phyloP scores from a whole-genome alignment of 306 rosid genomes.

The Glycine tomentella region DNA sequence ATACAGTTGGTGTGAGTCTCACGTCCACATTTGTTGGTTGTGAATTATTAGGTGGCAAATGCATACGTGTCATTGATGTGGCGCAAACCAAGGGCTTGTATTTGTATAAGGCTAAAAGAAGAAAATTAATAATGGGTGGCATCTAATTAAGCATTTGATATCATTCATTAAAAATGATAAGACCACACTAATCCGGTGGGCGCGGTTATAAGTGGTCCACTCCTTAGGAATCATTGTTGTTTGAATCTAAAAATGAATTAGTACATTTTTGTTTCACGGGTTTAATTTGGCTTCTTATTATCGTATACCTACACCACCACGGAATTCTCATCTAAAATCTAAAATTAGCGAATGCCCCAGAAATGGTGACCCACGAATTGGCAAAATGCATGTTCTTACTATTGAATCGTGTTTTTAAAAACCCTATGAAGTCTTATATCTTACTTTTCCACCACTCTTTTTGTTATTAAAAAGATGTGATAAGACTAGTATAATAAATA shows the following conservation, averaged over 20 bases:
- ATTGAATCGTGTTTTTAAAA: neutral
- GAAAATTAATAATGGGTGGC: conserved; percentile 6
- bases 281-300: neutral
- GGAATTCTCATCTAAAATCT: neutral
- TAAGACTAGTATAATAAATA: no score
- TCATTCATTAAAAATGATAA: conserved; percentile 35
- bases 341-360: neutral
- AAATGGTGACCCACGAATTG: conserved; percentile 20
- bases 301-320: no score
- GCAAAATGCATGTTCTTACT: conserved; percentile 5
- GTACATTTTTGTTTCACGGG: neutral
- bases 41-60: conserved; percentile 29
- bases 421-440: neutral
- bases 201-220: conserved; percentile 46
- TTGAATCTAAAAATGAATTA: conserved; percentile 24
- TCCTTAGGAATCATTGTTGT: conserved; percentile 19
- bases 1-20: conserved; percentile 46
- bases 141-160: conserved; percentile 25
- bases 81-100: conserved; percentile 12
- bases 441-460: conserved; percentile 21
- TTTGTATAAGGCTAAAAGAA: no score
- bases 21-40: conserved; percentile 48
- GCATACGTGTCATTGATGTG: conserved; percentile 36
- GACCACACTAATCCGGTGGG: conserved; percentile 37
- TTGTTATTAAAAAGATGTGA: neutral